phyloP scores from a whole-genome alignment of 169 alveolate genomes.

The Eimeria tenella region DNA sequence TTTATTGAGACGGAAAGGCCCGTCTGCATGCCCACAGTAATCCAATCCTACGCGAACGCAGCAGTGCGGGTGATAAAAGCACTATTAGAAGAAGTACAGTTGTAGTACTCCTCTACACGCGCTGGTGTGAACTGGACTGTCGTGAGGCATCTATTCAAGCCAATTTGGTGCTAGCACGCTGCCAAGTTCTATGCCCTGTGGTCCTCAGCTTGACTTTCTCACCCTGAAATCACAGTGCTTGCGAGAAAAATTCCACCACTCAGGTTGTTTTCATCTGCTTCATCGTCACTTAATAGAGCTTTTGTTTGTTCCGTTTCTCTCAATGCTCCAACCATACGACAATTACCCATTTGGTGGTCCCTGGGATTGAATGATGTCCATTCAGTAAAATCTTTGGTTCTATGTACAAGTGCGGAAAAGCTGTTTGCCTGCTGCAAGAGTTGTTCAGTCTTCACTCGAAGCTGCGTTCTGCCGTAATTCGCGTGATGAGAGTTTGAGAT shows the following conservation, averaged over 20 bases:
- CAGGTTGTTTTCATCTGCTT: background rate
- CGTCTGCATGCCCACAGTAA: background rate
- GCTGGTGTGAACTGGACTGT: background rate
- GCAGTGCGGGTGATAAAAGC: too few species aligned
- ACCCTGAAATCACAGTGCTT: conserved; percentile 7
- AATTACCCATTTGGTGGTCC: background rate
- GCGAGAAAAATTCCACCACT: background rate
- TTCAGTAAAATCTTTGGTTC: background rate
- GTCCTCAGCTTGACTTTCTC: background rate
- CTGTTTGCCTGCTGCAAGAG: background rate
- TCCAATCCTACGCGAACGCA: background rate
- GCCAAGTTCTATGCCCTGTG: background rate
- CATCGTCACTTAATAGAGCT: background rate
- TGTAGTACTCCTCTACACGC: background rate
- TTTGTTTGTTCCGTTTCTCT: background rate
- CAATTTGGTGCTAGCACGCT: background rate
- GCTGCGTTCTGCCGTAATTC: background rate
- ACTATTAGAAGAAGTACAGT: background rate
- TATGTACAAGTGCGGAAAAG: background rate
- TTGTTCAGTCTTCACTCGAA: background rate
- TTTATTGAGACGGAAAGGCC: background rate
- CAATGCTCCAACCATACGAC: background rate
- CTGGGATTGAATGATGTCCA: background rate
- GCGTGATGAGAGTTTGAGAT: background rate
- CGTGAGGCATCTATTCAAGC: background rate